Evolutionary conservation across 1,284 basidiomycete genomes (phyloP).

Genomic region (Exobasidium rhododendri): DNA sequence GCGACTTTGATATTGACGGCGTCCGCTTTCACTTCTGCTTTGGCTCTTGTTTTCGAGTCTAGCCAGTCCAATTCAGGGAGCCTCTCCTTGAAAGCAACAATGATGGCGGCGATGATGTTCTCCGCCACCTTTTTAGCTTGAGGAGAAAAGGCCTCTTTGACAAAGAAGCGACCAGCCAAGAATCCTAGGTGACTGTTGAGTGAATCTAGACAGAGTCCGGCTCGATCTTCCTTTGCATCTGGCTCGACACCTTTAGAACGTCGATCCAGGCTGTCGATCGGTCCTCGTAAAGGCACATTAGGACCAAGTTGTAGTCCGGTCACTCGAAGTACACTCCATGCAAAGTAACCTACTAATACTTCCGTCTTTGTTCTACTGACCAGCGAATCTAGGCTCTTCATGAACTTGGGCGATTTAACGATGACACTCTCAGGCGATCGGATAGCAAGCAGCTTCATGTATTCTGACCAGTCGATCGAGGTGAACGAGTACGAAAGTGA

Average conservation of each 20-base stretch:
- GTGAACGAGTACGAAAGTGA: conserved; percentile 62
- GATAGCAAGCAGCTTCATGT: conserved; percentile 78
- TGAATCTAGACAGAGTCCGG: conserved; percentile 61
- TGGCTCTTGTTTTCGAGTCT: conserved; percentile 76
- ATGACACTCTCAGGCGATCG: conserved; percentile 67
- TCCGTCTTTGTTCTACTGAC: conserved; percentile 68
- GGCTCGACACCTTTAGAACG: conserved; percentile 76
- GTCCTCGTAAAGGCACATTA: conserved; percentile 53
- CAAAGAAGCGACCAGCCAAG: conserved; percentile 66
- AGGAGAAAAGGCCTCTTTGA: conserved; percentile 78
- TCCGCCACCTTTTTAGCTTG: conserved; percentile 74
- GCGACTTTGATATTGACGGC: conserved; percentile 79
- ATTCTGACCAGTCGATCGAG: conserved; percentile 75
- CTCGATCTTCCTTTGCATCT: conserved; percentile 76
- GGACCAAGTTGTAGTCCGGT: conserved; percentile 39
- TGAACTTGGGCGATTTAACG: conserved; percentile 78
- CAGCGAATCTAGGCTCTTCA: conserved; percentile 67
- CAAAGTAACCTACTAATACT: conserved; percentile 81
- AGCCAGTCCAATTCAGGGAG: conserved; percentile 81
- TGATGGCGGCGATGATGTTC: conserved; percentile 80
- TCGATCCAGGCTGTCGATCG: conserved; percentile 65
- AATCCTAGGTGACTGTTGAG: conserved; percentile 59
- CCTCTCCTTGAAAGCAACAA: conserved; percentile 77
- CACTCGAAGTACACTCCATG: conserved; percentile 50
- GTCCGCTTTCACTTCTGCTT: conserved; percentile 82